A percentile compares a stretch with the other conserved stretches of the same genome.
Conservation (phyloP, 495 filamentous ascomycete genomes). For the Diplogelasinospora grovesii region DNA sequence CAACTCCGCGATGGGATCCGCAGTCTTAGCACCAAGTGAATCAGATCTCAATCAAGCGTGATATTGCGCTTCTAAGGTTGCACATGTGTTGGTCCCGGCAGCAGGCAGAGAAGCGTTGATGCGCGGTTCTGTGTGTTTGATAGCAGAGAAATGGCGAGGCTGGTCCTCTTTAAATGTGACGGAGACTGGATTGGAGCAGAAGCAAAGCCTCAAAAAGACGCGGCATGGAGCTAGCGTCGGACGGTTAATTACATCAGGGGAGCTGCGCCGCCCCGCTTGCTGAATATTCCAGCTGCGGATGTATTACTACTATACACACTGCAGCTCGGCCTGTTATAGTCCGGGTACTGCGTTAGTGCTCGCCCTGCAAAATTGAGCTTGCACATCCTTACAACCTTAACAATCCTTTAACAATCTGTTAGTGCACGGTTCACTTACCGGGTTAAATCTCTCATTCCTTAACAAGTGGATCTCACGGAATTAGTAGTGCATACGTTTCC, state of each 20-base stretch:
- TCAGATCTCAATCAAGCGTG: not conserved
- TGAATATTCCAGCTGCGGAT: not conserved
- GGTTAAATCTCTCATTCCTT: too few relatives aligned
- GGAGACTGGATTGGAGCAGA: conserved; percentile 12
- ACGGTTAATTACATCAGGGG: conserved; percentile 1
- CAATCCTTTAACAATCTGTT: too few relatives aligned
- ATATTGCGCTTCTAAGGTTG: not conserved
- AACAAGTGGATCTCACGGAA: too few relatives aligned
- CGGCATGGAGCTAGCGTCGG: not conserved
- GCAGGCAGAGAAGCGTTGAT: conserved; percentile 9
- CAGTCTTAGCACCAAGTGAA: conserved; percentile 3
- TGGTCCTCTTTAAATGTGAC: conserved; percentile 10
- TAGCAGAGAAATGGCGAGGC: conserved; percentile 7
- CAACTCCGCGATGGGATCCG: conserved; percentile 4
- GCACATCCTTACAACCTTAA: too few relatives aligned
- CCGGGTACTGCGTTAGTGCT: too few relatives aligned
- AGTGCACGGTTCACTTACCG: too few relatives aligned
- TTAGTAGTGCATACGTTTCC: too few relatives aligned
- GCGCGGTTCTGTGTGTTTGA: conserved; percentile 11
- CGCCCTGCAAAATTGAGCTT: too few relatives aligned
- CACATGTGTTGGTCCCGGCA: too few relatives aligned
- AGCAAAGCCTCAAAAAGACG: conserved; percentile 8
- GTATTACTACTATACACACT: not conserved
- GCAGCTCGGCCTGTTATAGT: not conserved
- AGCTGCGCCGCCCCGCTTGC: conserved; percentile 1